phyloP scores from a whole-genome alignment of 192 early-diverging fungal species.

The Linnemannia elongata region DNA sequence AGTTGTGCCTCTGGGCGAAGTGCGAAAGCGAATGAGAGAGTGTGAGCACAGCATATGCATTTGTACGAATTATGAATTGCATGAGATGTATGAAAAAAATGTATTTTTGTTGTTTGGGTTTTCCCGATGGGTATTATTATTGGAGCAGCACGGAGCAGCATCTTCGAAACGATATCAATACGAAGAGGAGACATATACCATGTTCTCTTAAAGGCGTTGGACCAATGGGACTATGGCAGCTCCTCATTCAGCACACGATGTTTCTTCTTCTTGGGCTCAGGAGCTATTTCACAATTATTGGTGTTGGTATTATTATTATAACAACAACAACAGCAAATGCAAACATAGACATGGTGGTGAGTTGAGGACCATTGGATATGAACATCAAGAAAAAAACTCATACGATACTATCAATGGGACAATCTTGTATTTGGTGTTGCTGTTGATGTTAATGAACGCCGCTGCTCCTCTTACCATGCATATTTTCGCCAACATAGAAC shows the following conservation, averaged over 20 bases:
- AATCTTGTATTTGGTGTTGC: neutral
- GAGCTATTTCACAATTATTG: conserved; percentile 65
- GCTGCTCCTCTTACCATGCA: conserved; percentile 69
- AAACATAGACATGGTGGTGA: neutral
- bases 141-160: no score
- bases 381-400: neutral
- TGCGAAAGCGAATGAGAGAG: neutral
- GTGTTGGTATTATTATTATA: neutral
- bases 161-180: no score
- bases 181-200: no score
- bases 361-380: neutral
- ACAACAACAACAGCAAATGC: neutral
- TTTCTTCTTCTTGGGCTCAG: conserved; percentile 89
- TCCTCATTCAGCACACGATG: conserved; percentile 86
- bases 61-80: neutral
- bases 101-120: conserved; percentile 9
- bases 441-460: no score
- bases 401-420: neutral
- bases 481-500: conserved; percentile 96
- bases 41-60: neutral
- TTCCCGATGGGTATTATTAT: conserved; percentile 3
- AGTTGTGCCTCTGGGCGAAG: neutral
- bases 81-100: neutral
- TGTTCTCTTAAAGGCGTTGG: neutral
- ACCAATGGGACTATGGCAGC: conserved; percentile 3